These are phyloP conservation scores for Alternaria triticina DNA, from an alignment of 2,329 filamentous ascomycete genomes.

Conservation along the genomic window DNA sequence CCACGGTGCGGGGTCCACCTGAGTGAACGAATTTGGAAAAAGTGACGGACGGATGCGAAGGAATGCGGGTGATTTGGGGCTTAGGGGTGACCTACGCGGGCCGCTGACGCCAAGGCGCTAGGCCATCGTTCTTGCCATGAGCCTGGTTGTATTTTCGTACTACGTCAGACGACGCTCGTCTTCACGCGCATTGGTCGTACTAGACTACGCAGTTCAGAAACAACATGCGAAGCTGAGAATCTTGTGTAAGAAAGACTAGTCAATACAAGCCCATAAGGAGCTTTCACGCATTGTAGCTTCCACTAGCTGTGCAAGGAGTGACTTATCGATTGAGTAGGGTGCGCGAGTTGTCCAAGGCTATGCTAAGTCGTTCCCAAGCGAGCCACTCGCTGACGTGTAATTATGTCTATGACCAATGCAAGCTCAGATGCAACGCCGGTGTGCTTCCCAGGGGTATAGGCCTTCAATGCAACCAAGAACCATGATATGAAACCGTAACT, in stretches of 20 bases:
- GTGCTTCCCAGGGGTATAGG: slow-evolving; percentile 22
- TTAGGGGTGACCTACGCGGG: not conserved
- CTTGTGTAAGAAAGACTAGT: not conserved
- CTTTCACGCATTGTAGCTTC: too few relatives aligned
- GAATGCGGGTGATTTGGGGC: not conserved
- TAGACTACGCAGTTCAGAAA: not conserved
- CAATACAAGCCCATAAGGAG: too few relatives aligned
- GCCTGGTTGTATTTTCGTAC: not conserved
- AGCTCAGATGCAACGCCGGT: slow-evolving; percentile 15
- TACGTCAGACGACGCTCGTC: not conserved
- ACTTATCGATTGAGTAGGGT: slow-evolving; percentile 3
- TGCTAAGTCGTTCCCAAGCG: not conserved
- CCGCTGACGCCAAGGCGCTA: not conserved
- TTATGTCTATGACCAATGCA: not conserved
- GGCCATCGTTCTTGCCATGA: not conserved
- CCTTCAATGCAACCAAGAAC: slow-evolving; percentile 21
- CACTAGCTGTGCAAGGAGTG: too few relatives aligned
- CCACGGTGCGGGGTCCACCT: not conserved
- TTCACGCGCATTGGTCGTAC: not conserved
- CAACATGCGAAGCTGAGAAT: not conserved
- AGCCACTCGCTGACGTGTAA: not conserved
- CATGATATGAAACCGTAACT: slow-evolving; percentile 7
- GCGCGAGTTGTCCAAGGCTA: not conserved
- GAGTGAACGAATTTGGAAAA: not conserved
- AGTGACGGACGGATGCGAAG: not conserved